A percentile compares a stretch with the other conserved stretches of the same genome.
Conservation (phyloP, 1,139 yeast genomes). For the Lodderomyces oxycetoniae region DNA sequence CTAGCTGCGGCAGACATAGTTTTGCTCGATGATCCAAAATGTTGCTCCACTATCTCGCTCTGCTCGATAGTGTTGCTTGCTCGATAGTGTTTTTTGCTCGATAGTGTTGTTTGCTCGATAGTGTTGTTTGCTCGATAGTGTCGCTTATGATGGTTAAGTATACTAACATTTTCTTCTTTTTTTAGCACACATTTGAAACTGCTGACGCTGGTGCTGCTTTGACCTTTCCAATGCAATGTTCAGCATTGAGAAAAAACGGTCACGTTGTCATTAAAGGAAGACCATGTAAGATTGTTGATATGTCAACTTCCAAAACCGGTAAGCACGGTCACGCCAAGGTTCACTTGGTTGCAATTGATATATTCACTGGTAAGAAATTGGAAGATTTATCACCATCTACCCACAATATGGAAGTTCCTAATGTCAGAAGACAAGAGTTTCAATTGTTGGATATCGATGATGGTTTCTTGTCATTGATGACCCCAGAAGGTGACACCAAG, state of each 20-base stretch:
- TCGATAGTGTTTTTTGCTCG: too few species aligned
- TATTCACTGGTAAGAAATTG: constrained; percentile 98
- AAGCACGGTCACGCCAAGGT: constrained; percentile 99
- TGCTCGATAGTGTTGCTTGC: too few species aligned
- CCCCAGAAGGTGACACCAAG: constrained; percentile 96
- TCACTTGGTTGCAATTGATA: constrained; percentile 97
- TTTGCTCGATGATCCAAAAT: too few species aligned
- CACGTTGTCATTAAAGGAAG: constrained; percentile 98
- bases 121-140: too few species aligned
- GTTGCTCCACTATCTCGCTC: too few species aligned
- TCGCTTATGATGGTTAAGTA: background rate
- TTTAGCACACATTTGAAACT: constrained; percentile 88
- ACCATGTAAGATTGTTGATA: constrained; percentile 99
- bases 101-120: too few species aligned
- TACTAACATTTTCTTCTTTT: constrained; percentile 27
- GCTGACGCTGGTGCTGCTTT: constrained; percentile 99
- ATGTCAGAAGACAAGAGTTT: constrained; percentile 90
- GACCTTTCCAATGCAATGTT: constrained; percentile 99
- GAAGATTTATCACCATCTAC: constrained; percentile 99
- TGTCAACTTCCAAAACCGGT: constrained; percentile 99
- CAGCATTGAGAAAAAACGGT: constrained; percentile 99
- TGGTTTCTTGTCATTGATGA: constrained; percentile 96
- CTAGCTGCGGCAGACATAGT: too few species aligned
- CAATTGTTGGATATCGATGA: constrained; percentile 98
- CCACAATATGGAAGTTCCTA: constrained; percentile 99